Base-by-base conservation (phyloP, 352 stramenopile genomes). In the Pythium utonaiense region DNA sequence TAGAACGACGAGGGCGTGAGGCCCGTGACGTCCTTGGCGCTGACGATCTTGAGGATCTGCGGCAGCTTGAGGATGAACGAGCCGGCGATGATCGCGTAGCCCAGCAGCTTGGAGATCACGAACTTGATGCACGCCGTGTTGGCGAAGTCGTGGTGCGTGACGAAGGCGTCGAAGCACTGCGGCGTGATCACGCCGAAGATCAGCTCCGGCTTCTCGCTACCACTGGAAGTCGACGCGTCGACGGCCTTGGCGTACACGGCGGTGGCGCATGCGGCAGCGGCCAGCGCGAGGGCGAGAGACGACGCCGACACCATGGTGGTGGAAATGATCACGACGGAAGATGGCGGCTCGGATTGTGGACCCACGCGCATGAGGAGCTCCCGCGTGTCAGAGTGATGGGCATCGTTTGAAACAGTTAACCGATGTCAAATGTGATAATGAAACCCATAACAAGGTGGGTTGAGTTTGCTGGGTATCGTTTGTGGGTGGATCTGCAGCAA, bases 41-140 rank as follows among this genome's bases (percentile, higher is more conserved):
- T 53, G 24, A 95, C 19, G 57, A 96, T 95, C 76, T 96, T 96
- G 56, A 96, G 69, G 69, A 96, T 96, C 64, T 96, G 87, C 41
- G 87, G 87, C 49, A 96, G 60, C 66, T 96, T 96, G 53, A 96
- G 80, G 66, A 96, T 86, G 47, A 92, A 70, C 50, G 77, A 86
- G 49, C 80, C 87, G 27, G 81, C 75, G 67, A 96, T 93, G 73
- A 96, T 96, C 38, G 81, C 82, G 66, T 95, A 96, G 40, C 87
- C 86, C 44, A 96, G 73, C 12, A 66, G 67, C 68, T 95, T 96
- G 75, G 79, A 92, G 34, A 95, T 67, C 9, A 91, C 71, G 13
- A 86, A 76, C 68, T 96, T 95, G 67, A 95, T 67, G 64, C 87
- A 96, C 41, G 64, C 76, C 10, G 91, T 70, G 67, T 96, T 90